Conservation (phyloP, 495 filamentous ascomycete species). For the Lichenothelia convexa region DNA sequence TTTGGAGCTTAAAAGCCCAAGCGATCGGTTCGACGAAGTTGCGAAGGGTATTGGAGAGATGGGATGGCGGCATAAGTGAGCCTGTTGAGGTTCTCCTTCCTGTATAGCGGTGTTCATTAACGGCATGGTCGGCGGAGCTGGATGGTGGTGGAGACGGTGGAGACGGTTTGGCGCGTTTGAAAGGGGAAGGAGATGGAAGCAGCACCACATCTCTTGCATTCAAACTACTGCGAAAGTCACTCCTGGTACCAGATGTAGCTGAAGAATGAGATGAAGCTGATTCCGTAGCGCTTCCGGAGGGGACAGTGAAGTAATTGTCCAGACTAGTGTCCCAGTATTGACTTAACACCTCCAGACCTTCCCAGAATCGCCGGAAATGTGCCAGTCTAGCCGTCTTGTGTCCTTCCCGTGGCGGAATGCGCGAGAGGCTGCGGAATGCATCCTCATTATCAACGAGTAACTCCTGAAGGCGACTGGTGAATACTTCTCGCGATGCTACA, state of each 20-base stretch:
- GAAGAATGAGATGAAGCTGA: background rate
- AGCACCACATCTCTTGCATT: background rate
- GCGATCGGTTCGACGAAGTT: conserved; percentile 61
- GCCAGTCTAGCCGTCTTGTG: conserved; percentile 29
- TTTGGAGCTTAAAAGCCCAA: conserved; percentile 64
- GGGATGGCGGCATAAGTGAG: conserved; percentile 54
- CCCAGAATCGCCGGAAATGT: conserved; percentile 43
- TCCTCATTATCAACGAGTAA: conserved; percentile 37
- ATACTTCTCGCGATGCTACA: conserved; percentile 29
- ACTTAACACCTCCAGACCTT: conserved; percentile 35
- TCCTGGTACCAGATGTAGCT: background rate
- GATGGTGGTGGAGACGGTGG: background rate
- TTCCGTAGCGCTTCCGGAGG: background rate
- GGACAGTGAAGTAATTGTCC: conserved; percentile 29
- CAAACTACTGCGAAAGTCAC: background rate
- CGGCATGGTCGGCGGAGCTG: background rate
- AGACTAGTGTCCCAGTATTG: conserved; percentile 46
- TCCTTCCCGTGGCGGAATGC: conserved; percentile 25
- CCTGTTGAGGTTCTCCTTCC: conserved; percentile 42
- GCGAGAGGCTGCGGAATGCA: conserved; percentile 32
- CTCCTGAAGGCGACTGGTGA: conserved; percentile 30
- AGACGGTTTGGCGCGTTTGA: background rate
- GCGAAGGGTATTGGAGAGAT: conserved; percentile 49
- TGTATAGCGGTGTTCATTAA: conserved; percentile 22
- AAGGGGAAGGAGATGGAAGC: background rate